Evolutionary conservation across 306 rosid genomes (phyloP).

Genomic region (Medicago arabica): DNA sequence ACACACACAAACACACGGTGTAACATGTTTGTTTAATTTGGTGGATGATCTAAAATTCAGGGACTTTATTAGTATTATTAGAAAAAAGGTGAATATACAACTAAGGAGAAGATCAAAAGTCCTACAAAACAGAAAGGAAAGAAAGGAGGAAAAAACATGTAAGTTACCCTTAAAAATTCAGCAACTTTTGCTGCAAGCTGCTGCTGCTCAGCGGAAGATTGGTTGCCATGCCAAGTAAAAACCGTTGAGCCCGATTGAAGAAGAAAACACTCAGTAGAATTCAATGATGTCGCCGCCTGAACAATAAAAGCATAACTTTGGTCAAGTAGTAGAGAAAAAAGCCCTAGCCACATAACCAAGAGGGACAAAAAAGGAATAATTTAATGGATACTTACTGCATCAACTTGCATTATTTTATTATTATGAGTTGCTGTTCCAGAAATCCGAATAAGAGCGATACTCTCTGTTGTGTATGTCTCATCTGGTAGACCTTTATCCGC

Average conservation of each 20-base stretch:
- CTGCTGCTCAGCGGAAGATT: conserved; percentile 88
- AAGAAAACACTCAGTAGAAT: conserved; percentile 80
- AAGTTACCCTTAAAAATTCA: conserved; percentile 83
- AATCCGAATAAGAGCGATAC: conserved; percentile 76
- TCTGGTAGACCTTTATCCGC: conserved; percentile 77
- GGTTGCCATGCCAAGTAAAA: conserved; percentile 96
- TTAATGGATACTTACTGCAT: conserved; percentile 67
- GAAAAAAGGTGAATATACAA: conserved; percentile 1
- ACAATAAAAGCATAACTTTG: conserved; percentile 39
- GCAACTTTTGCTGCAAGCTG: conserved; percentile 89
- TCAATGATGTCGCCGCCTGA: conserved; percentile 88
- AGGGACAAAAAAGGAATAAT: conserved; percentile 33
- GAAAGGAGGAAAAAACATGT: background rate
- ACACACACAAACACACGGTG: too few species aligned
- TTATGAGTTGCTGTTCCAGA: conserved; percentile 87
- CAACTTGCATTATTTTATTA: conserved; percentile 88
- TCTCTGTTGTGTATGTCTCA: conserved; percentile 78
- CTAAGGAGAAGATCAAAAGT: background rate
- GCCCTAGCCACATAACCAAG: conserved; percentile 11
- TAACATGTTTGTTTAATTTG: background rate
- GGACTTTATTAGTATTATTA: background rate
- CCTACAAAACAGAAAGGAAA: background rate
- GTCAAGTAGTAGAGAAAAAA: conserved; percentile 39
- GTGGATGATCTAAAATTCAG: conserved; percentile 20
- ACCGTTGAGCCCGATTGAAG: conserved; percentile 93